Base-by-base conservation (phyloP, 1,284 basidiomycete species). In the Malassezia vespertilionis region DNA sequence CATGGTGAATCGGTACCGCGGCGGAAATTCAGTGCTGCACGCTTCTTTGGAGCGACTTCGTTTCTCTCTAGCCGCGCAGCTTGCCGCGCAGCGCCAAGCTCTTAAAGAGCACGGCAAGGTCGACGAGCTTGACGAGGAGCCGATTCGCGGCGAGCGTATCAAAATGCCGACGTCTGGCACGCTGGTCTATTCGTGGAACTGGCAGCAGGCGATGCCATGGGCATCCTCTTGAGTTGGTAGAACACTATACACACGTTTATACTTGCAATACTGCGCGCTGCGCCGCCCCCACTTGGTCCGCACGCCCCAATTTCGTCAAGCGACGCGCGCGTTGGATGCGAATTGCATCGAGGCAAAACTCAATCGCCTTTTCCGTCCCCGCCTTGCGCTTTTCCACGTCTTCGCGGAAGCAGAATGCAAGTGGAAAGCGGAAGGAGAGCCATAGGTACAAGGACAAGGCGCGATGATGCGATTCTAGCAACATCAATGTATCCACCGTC, bases 371-470 rank as follows among this genome's bases (percentile, higher is more conserved):
- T 72, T 93, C 86, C 4, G 80, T 75, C 26, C 81, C 73, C n/a
- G 65, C 66, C 70, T 87, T 87, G 44, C 83, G 62, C 33, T 68
- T 71, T 4, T 72, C 63, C 1, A 80, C 82, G 32, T 76, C 72
- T 9, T 74, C 69, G 24, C 76, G 73, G 27, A 83, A 77, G 14
- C 78, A 74, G 69, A 86, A 96, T 10, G 80, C 77, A 36, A 88
- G 75, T 1, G 80, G 78, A 39, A 81, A 77, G n/a, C 90, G 80
- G 71, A 80, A 82, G 18, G 77, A 77, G 48, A 93, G 76, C 91
- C 91, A 97, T 43, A 87, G 75, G 71, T 96, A 96, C 15, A 84
- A 60, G 14, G 84, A 80, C 21, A 90, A 68, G n/a, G 80, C 73
- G 59, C 84, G 83, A 72, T 96, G 90, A 44, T 89, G 72, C 2